A percentile compares a stretch with the other conserved stretches of the same genome.
These are phyloP conservation scores for Dillenia turbinata DNA, from an alignment of 164 flowering plant genomes.

Conservation along the genomic window DNA sequence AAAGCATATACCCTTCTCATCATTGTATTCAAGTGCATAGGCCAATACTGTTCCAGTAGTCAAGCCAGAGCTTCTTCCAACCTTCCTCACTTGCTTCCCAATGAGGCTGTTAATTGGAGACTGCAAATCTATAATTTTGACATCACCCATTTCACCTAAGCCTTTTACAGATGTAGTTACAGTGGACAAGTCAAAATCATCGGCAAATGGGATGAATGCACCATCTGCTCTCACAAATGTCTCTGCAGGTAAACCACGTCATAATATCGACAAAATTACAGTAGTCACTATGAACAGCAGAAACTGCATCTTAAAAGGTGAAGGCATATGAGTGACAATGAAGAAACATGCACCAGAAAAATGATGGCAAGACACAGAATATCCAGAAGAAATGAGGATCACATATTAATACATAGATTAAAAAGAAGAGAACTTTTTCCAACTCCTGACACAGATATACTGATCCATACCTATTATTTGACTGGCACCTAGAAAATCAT, in stretches of 20 bases:
- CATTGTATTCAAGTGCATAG: conserved; percentile 72
- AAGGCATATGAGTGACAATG: too few relatives aligned
- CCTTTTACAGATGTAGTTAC: conserved; percentile 64
- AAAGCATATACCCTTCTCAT: conserved; percentile 71
- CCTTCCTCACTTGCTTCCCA: conserved; percentile 61
- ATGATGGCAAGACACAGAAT: too few relatives aligned
- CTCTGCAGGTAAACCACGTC: conserved; percentile 35
- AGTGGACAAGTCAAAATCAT: conserved; percentile 63
- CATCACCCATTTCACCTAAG: conserved; percentile 64
- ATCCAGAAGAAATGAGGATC: too few relatives aligned
- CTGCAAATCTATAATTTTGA: conserved; percentile 56
- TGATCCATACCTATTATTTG: too few relatives aligned
- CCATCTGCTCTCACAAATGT: conserved; percentile 83
- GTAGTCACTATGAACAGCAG: too few relatives aligned
- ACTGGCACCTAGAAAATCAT: too few relatives aligned
- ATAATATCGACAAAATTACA: neutral
- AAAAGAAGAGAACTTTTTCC: too few relatives aligned
- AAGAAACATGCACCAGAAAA: too few relatives aligned
- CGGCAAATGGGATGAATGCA: conserved; percentile 70
- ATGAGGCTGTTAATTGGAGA: conserved; percentile 53
- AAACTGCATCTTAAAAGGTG: too few relatives aligned
- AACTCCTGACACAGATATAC: too few relatives aligned
- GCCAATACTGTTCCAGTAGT: conserved; percentile 65
- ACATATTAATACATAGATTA: too few relatives aligned
- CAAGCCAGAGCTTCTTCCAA: conserved; percentile 75